These are phyloP conservation scores for Grigorovia transvaalensis DNA, from an alignment of 805 yeast species.

Conservation along the genomic window DNA sequence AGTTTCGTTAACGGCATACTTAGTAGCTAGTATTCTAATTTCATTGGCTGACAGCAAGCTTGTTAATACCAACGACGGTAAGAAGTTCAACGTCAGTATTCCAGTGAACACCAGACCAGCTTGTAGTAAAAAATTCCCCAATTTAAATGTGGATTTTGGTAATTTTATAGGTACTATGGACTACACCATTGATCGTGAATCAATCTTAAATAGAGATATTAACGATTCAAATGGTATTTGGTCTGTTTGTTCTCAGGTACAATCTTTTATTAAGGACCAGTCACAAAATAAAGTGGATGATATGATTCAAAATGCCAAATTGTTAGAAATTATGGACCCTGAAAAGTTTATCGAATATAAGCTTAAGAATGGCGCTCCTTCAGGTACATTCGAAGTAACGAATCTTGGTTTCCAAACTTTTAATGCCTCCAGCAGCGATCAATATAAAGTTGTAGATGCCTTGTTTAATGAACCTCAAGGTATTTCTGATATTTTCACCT, in stretches of 20 bases:
- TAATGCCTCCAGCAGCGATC: background rate
- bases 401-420: slow-evolving; percentile 21
- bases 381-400: slow-evolving; percentile 22
- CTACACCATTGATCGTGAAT: slow-evolving; percentile 2
- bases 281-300: slow-evolving; percentile 6
- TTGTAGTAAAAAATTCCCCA: slow-evolving; percentile 4
- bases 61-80: slow-evolving; percentile 4
- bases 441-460: slow-evolving; percentile 15
- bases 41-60: background rate
- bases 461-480: slow-evolving; percentile 23
- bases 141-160: slow-evolving; percentile 11
- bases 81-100: slow-evolving; percentile 7
- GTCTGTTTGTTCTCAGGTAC: slow-evolving; percentile 11
- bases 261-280: slow-evolving; percentile 1
- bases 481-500: slow-evolving; percentile 15
- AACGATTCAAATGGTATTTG: slow-evolving; percentile 6
- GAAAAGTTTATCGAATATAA: slow-evolving; percentile 13
- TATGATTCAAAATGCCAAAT: slow-evolving; percentile 12
- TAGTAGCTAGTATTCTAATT: slow-evolving; percentile 11
- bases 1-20: slow-evolving; percentile 17
- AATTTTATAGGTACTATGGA: slow-evolving; percentile 16
- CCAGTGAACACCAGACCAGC: slow-evolving; percentile 21
- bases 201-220: background rate
- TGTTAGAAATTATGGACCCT: slow-evolving; percentile 15
- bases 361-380: slow-evolving; percentile 11